Conservation (phyloP, 2,329 filamentous ascomycete genomes). For the Lachnellula suecica region DNA sequence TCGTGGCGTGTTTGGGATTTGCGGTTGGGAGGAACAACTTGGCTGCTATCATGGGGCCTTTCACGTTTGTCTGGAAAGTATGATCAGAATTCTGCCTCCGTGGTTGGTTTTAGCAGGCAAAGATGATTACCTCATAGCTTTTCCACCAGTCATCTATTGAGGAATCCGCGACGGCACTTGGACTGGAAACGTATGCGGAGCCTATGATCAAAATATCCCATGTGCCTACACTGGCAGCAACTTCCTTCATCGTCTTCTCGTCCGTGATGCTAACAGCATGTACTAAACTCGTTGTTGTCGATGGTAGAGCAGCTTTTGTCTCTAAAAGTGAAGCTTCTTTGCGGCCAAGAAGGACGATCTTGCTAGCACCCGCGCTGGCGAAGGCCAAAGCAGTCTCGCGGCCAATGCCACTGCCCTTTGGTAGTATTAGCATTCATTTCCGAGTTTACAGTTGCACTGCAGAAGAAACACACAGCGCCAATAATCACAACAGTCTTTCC, state of each 20-base stretch:
- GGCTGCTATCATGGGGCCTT: constrained; percentile 1
- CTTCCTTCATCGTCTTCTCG: constrained; percentile 5
- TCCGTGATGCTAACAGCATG: constrained; percentile 25
- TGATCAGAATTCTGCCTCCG: too few species aligned
- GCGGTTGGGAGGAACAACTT: constrained; percentile 3
- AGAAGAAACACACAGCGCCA: constrained; percentile 7
- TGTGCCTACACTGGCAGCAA: neutral
- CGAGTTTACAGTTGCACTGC: too few species aligned
- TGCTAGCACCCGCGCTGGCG: constrained; percentile 25
- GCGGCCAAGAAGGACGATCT: constrained; percentile 29
- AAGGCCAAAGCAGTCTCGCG: constrained; percentile 13
- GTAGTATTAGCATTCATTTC: neutral
- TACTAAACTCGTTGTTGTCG: constrained; percentile 11
- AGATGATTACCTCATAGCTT: neutral
- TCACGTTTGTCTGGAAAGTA: constrained; percentile 10
- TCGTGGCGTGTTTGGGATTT: neutral
- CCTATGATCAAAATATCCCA: constrained; percentile 3
- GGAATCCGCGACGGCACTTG: neutral
- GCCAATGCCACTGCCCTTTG: constrained; percentile 21
- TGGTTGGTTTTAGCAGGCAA: too few species aligned
- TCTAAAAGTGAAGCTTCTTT: constrained; percentile 4
- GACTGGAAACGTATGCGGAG: neutral
- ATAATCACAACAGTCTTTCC: constrained; percentile 12
- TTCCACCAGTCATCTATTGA: neutral
- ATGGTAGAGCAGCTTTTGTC: constrained; percentile 10